Conservation (phyloP, 2,329 filamentous ascomycete species). For the Aschersonia sp. region DNA sequence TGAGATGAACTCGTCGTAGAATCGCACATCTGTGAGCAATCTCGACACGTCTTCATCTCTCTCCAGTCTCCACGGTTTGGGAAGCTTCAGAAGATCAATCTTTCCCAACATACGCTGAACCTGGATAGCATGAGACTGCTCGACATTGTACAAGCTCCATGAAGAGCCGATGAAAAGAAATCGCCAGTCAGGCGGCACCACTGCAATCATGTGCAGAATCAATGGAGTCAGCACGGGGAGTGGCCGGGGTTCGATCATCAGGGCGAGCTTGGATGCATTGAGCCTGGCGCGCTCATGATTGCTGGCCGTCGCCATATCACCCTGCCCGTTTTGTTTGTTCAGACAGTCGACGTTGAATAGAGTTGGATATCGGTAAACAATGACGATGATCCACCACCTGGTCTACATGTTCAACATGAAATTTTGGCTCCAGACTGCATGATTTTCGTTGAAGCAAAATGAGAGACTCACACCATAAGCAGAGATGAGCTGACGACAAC, state of each 20-base stretch:
- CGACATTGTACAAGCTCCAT: constrained; percentile 29
- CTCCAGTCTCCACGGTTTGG: constrained; percentile 29
- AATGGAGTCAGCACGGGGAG: constrained; percentile 33
- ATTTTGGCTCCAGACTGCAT: not conserved
- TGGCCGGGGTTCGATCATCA: constrained; percentile 34
- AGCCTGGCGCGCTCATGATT: constrained; percentile 20
- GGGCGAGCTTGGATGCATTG: constrained; percentile 35
- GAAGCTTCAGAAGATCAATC: constrained; percentile 33
- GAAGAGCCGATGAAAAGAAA: constrained; percentile 37
- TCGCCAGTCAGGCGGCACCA: constrained; percentile 39
- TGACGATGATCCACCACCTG: not conserved
- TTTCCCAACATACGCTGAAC: constrained; percentile 35
- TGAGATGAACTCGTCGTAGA: constrained; percentile 36
- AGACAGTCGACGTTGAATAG: not conserved
- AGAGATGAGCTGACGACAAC: not conserved
- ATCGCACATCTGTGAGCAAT: constrained; percentile 32
- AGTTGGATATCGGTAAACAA: not conserved
- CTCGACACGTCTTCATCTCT: constrained; percentile 32
- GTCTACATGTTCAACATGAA: too few species aligned
- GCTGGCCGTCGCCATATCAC: not conserved
- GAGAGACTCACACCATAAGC: not conserved
- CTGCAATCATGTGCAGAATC: constrained; percentile 35
- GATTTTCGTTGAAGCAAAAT: not conserved
- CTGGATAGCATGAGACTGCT: constrained; percentile 29
- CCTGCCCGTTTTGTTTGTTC: not conserved